A percentile compares a stretch with the other conserved stretches of the same genome.
phyloP scores from a whole-genome alignment of 805 yeast species.

The Brettanomyces anomalus region DNA sequence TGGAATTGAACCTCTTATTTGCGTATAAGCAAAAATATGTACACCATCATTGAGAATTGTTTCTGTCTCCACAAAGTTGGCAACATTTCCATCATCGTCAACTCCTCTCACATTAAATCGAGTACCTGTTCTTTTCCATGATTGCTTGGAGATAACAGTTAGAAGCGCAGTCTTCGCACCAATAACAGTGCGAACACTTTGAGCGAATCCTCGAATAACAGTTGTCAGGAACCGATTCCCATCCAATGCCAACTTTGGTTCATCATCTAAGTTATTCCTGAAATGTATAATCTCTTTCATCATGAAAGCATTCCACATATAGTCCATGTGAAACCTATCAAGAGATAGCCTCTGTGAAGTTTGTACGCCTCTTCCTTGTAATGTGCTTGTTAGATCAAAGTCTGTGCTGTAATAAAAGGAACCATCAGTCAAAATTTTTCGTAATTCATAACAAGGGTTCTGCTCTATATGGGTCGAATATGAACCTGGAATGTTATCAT shows the following conservation, averaged over 20 bases:
- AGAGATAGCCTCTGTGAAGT: slow-evolving; percentile 33
- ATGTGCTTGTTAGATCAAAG: slow-evolving; percentile 81
- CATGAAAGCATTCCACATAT: slow-evolving; percentile 96
- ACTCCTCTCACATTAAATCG: slow-evolving; percentile 91
- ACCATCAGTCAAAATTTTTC: slow-evolving; percentile 74
- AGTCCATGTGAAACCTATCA: slow-evolving; percentile 68
- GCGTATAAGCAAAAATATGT: slow-evolving; percentile 66
- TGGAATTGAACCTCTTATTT: slow-evolving; percentile 94
- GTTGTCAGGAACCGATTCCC: slow-evolving; percentile 78
- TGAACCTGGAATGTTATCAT: slow-evolving; percentile 24
- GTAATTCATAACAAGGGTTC: slow-evolving; percentile 79
- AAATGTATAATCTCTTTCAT: slow-evolving; percentile 73
- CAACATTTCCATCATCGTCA: slow-evolving; percentile 91
- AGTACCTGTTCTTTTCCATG: slow-evolving; percentile 98
- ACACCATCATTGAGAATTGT: slow-evolving; percentile 47
- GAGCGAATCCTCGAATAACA: slow-evolving; percentile 92
- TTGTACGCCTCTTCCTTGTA: slow-evolving; percentile 66
- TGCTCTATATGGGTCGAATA: slow-evolving; percentile 29
- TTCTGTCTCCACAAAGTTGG: slow-evolving; percentile 94
- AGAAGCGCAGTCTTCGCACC: slow-evolving; percentile 35
- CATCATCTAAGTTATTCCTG: slow-evolving; percentile 58
- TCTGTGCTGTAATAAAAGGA: slow-evolving; percentile 88
- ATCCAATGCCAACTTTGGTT: slow-evolving; percentile 54
- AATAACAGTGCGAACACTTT: slow-evolving; percentile 44
- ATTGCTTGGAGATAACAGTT: slow-evolving; percentile 84